These are phyloP conservation scores for Solanum chmielewskii DNA, from an alignment of 257 asterid species.

Conservation along the genomic window DNA sequence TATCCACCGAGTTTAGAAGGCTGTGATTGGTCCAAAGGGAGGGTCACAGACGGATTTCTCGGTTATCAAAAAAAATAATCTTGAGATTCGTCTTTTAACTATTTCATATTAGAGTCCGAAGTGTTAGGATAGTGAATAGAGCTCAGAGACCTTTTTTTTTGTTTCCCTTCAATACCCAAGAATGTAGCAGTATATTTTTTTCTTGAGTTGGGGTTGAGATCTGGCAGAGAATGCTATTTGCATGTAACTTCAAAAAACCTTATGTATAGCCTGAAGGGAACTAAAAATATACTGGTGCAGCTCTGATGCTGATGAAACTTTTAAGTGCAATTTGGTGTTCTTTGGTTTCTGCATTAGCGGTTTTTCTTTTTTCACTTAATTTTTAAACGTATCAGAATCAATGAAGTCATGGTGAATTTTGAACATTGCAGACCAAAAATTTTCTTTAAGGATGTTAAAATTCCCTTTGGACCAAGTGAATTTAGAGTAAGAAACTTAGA, in stretches of 20 bases:
- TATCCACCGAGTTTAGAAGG: too few relatives aligned
- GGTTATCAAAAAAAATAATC: not conserved
- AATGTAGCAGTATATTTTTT: not conserved
- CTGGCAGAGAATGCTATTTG: not conserved
- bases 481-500: not conserved
- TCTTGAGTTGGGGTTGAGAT: not conserved
- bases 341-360: not conserved
- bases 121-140: not conserved
- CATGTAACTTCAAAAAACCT: not conserved
- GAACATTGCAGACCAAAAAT: not conserved
- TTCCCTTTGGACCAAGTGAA: not conserved
- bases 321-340: not conserved
- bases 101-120: not conserved
- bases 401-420: not conserved
- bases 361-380: not conserved
- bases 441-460: not conserved
- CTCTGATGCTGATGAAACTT: not conserved
- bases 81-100: not conserved
- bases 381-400: not conserved
- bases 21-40: too few relatives aligned
- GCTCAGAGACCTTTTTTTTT: not conserved
- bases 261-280: not conserved
- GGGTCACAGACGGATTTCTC: too few relatives aligned
- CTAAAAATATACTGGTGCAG: not conserved
- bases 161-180: not conserved